phyloP scores from a whole-genome alignment of 139 green algal genomes.

The Zygnema cylindricum region DNA sequence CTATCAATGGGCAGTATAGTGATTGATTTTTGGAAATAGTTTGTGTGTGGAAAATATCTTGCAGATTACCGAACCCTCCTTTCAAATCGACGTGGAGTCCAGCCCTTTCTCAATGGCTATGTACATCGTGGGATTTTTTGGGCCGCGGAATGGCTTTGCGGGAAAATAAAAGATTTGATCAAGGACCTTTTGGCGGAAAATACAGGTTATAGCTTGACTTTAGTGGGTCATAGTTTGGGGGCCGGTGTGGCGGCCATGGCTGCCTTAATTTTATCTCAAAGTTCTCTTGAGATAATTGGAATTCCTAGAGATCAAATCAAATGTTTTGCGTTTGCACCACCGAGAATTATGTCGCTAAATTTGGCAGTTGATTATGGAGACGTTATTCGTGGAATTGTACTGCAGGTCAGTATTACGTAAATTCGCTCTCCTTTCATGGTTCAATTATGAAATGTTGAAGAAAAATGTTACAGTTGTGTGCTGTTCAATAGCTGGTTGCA shows the following conservation, averaged over 20 bases:
- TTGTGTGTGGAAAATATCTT: background rate
- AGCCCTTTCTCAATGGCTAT: slow-evolving; percentile 7
- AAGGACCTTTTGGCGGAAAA: slow-evolving; percentile 25
- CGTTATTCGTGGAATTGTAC: slow-evolving; percentile 47
- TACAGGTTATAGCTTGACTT: slow-evolving; percentile 19
- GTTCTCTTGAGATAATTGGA: slow-evolving; percentile 5
- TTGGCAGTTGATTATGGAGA: slow-evolving; percentile 35
- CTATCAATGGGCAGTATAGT: background rate
- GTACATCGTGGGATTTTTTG: slow-evolving; percentile 34
- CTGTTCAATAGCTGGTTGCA: too few relatives aligned
- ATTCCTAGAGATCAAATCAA: slow-evolving; percentile 10
- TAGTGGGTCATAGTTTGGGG: slow-evolving; percentile 49
- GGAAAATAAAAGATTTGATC: background rate
- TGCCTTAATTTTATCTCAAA: slow-evolving; percentile 26
- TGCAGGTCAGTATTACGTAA: slow-evolving; percentile 45
- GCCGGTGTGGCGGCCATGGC: slow-evolving; percentile 46
- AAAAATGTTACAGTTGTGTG: too few relatives aligned
- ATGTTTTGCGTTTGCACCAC: slow-evolving; percentile 51
- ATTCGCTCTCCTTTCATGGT: too few relatives aligned
- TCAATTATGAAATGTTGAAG: too few relatives aligned
- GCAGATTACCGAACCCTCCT: slow-evolving; percentile 38
- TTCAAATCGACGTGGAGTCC: slow-evolving; percentile 23
- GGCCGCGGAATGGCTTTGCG: slow-evolving; percentile 25
- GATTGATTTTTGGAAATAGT: background rate
- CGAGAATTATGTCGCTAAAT: slow-evolving; percentile 37